A percentile compares a stretch with the other conserved stretches of the same genome.
These are phyloP conservation scores for Arachis hypogaea DNA, from an alignment of 306 rosid species.

Conservation along the genomic window DNA sequence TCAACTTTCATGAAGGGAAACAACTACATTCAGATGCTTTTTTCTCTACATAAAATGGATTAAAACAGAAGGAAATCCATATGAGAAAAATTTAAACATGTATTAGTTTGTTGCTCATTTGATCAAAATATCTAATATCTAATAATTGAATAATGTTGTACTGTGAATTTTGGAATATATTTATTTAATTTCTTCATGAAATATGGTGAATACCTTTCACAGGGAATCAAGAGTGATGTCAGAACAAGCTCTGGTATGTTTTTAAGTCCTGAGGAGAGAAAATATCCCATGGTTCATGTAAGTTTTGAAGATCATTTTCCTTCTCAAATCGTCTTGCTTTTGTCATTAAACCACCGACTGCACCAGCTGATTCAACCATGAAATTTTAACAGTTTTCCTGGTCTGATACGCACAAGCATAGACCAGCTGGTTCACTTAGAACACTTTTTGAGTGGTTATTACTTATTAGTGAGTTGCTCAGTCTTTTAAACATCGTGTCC, in stretches of 20 bases:
- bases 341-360: conserved; percentile 11
- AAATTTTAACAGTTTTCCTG: conserved; percentile 22
- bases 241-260: conserved; percentile 99
- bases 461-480: background rate
- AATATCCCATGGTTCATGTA: conserved; percentile 83
- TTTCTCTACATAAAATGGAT: no score
- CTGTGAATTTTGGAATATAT: conserved; percentile 17
- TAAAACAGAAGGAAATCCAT: no score
- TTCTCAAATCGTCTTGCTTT: background rate
- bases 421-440: conserved; percentile 9
- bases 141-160: background rate
- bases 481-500: conserved; percentile 30
- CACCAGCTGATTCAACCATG: conserved; percentile 9
- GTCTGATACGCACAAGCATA: conserved; percentile 8
- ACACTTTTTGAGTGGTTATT: conserved; percentile 24
- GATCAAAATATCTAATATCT: background rate
- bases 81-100: background rate
- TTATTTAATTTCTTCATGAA: conserved; percentile 36
- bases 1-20: background rate
- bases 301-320: conserved; percentile 29
- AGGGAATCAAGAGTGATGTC: conserved; percentile 89
- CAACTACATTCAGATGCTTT: conserved; percentile 20
- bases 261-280: conserved; percentile 64
- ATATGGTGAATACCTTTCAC: conserved; percentile 39
- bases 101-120: conserved; percentile 4